Conservation (phyloP, 192 early-diverging fungal species). For the Coemansia sp. region DNA sequence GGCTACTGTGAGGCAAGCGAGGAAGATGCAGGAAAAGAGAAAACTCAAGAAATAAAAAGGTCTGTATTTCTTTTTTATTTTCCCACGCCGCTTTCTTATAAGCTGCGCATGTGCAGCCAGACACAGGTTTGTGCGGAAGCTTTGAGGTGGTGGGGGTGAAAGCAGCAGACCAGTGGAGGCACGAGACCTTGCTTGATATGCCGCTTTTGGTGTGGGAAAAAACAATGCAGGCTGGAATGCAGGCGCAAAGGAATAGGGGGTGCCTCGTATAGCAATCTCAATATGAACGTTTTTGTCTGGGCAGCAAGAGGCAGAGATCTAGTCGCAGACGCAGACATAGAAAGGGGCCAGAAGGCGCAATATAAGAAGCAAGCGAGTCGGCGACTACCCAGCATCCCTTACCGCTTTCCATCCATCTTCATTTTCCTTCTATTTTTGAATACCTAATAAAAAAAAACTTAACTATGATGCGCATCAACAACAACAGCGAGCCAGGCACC, state of each 20-base stretch:
- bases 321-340: too few relatives aligned
- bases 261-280: too few relatives aligned
- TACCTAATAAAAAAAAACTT: neutral
- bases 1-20: slow-evolving; percentile 21
- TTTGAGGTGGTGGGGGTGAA: neutral
- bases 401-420: neutral
- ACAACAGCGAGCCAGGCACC: slow-evolving; percentile 17
- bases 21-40: slow-evolving; percentile 25
- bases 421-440: neutral
- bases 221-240: slow-evolving; percentile 2
- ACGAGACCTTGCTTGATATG: neutral
- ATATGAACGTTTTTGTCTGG: too few relatives aligned
- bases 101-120: neutral
- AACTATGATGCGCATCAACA: slow-evolving; percentile 33
- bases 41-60: slow-evolving; percentile 3
- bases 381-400: neutral
- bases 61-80: neutral
- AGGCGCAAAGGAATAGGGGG: neutral
- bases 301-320: too few relatives aligned
- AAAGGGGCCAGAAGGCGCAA: too few relatives aligned
- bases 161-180: neutral
- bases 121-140: neutral
- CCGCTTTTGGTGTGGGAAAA: neutral
- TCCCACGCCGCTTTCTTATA: slow-evolving; percentile 9
- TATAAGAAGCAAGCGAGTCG: too few relatives aligned